phyloP scores from a whole-genome alignment of 208 protist species.

The Trypanosoma melophagium region DNA sequence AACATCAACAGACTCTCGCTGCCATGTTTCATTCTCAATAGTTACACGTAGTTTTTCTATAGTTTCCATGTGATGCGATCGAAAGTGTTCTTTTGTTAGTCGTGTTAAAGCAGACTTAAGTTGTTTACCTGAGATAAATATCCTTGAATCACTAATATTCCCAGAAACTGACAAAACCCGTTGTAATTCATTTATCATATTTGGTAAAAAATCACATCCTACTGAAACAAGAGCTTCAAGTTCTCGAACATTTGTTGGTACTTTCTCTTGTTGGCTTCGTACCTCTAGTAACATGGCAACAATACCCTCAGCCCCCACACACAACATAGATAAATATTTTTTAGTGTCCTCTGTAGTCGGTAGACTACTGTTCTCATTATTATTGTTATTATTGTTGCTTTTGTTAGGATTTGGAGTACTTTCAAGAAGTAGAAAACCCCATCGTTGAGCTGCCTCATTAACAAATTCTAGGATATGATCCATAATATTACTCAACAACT shows the following conservation, averaged over 20 bases:
- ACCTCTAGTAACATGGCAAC: constrained; percentile 31
- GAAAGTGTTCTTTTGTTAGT: constrained; percentile 57
- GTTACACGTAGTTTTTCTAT: constrained; percentile 69
- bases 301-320: constrained; percentile 16
- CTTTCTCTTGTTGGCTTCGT: constrained; percentile 19
- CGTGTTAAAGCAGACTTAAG: constrained; percentile 50
- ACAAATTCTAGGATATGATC: constrained; percentile 51
- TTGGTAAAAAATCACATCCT: constrained; percentile 18
- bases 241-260: constrained; percentile 26
- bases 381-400: too few species aligned
- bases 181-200: constrained; percentile 19
- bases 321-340: constrained; percentile 23
- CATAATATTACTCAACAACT: constrained; percentile 41
- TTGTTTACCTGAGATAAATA: constrained; percentile 26
- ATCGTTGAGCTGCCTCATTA: constrained; percentile 43
- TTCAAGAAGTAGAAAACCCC: constrained; percentile 54
- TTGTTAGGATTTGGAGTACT: constrained; percentile 17
- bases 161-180: constrained; percentile 14
- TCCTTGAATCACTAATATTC: constrained; percentile 17
- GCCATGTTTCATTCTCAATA: constrained; percentile 72
- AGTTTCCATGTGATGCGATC: constrained; percentile 46
- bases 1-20: constrained; percentile 47
- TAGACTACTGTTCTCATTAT: too few species aligned
- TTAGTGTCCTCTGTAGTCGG: constrained; percentile 17
- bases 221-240: constrained; percentile 23